A percentile compares a stretch with the other conserved stretches of the same genome.
Conservation (phyloP, 1,284 basidiomycete species). For the Afroboletus lepidellus region DNA sequence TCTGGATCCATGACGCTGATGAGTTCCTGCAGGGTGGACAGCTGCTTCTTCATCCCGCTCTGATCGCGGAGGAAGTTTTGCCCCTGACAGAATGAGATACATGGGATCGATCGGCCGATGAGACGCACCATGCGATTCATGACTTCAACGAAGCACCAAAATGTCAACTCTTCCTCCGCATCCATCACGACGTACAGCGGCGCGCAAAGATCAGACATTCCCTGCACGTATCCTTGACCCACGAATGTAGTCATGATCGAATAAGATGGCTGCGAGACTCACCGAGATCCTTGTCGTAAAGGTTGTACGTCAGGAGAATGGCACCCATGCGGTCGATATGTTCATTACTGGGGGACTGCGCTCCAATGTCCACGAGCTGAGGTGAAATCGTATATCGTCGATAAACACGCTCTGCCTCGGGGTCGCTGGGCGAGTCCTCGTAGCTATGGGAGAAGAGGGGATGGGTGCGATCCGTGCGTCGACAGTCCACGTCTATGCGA, state of each 20-base stretch:
- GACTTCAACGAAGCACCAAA: constrained; percentile 93
- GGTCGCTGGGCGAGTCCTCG: constrained; percentile 30
- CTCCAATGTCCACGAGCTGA: constrained; percentile 67
- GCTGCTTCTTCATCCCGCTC: constrained; percentile 94
- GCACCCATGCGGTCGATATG: constrained; percentile 79
- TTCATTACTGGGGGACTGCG: constrained; percentile 82
- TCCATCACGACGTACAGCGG: constrained; percentile 92
- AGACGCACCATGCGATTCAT: constrained; percentile 89
- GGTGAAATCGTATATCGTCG: constrained; percentile 69
- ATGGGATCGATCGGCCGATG: background rate
- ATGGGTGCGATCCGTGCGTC: constrained; percentile 93
- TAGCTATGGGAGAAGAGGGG: constrained; percentile 70
- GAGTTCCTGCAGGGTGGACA: constrained; percentile 86
- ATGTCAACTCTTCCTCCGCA: constrained; percentile 86
- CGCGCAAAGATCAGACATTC: constrained; percentile 96
- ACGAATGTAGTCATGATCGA: constrained; percentile 5
- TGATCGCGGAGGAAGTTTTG: constrained; percentile 96
- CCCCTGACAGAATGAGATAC: constrained; percentile 51
- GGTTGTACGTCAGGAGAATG: constrained; percentile 91
- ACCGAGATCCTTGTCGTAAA: constrained; percentile 88
- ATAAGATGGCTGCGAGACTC: constrained; percentile 33
- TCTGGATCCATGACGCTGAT: constrained; percentile 94
- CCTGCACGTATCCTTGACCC: constrained; percentile 80
- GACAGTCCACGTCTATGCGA: constrained; percentile 93
- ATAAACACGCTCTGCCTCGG: constrained; percentile 51